Percentiles rank a stretch among this genome's conserved stretches.
Conservation (phyloP, 1,284 basidiomycete species). For the Vanrija sp. region DNA sequence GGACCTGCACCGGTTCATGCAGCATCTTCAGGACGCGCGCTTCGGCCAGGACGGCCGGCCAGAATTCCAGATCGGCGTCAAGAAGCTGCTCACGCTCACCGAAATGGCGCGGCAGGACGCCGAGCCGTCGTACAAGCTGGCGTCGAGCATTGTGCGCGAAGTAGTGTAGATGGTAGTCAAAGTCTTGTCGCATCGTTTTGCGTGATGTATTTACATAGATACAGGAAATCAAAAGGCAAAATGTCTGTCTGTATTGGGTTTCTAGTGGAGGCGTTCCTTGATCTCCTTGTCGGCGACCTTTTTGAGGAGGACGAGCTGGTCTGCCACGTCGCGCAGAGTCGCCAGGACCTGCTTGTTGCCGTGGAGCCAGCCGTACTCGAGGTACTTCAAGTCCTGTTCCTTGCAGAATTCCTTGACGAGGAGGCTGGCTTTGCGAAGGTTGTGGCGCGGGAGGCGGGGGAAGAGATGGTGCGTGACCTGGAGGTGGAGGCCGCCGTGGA, state of each 20-base stretch:
- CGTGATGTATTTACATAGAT: too few species aligned
- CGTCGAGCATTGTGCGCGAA: slow-evolving; percentile 60
- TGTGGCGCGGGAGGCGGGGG: slow-evolving; percentile 91
- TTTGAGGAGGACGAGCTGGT: slow-evolving; percentile 46
- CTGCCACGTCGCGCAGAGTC: slow-evolving; percentile 46
- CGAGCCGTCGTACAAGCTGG: slow-evolving; percentile 68
- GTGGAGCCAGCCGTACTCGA: slow-evolving; percentile 81
- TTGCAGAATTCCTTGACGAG: slow-evolving; percentile 81
- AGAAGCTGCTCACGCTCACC: slow-evolving; percentile 84
- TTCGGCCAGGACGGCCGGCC: slow-evolving; percentile 58
- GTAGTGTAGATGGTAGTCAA: slow-evolving; percentile 2
- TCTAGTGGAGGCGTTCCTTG: slow-evolving; percentile 23
- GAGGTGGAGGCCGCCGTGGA: slow-evolving; percentile 89
- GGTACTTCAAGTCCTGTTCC: slow-evolving; percentile 78
- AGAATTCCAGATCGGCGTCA: slow-evolving; percentile 80
- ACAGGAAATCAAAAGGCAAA: too few species aligned
- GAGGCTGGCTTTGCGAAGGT: slow-evolving; percentile 72
- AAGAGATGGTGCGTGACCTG: slow-evolving; percentile 98
- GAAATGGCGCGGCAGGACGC: slow-evolving; percentile 98
- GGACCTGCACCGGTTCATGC: slow-evolving; percentile 52
- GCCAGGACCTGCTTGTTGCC: slow-evolving; percentile 55
- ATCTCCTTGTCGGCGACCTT: slow-evolving; percentile 48
- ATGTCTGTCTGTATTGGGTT: too few species aligned
- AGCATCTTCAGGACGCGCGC: slow-evolving; percentile 70
- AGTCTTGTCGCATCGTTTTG: too few species aligned